Conservation (phyloP, 139 green algal genomes). For the Pleodorina starrii region DNA sequence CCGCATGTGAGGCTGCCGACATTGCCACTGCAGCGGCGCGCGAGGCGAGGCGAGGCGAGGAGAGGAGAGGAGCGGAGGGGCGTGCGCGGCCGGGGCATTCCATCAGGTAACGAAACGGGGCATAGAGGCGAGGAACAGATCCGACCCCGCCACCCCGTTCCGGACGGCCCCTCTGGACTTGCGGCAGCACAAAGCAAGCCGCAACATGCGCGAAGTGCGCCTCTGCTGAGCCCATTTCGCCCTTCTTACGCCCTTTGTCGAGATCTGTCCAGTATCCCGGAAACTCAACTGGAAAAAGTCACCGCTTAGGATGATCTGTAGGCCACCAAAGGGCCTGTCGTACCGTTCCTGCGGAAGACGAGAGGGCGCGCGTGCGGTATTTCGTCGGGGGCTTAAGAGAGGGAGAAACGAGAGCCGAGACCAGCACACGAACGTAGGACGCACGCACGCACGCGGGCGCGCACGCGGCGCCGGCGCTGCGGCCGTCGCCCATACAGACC, state of each 20-base stretch:
- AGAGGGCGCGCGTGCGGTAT: neutral
- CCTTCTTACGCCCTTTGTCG: neutral
- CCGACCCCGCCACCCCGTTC: neutral
- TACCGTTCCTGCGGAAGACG: neutral
- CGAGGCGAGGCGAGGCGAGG: too few species aligned
- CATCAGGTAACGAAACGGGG: neutral
- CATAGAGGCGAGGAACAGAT: neutral
- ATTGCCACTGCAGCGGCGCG: too few species aligned
- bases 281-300: slow-evolving; percentile 70
- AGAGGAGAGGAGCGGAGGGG: too few species aligned
- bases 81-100: too few species aligned
- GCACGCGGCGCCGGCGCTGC: neutral
- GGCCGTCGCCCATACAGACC: neutral
- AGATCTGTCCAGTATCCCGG: neutral
- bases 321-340: slow-evolving; percentile 65
- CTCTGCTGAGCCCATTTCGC: too few species aligned
- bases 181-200: neutral
- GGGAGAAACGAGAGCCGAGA: neutral
- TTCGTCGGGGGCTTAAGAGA: neutral
- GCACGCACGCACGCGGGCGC: neutral
- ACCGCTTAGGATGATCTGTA: slow-evolving; percentile 72
- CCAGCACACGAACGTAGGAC: neutral
- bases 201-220: neutral
- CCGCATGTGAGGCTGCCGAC: too few species aligned
- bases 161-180: neutral